phyloP scores from a whole-genome alignment of 192 early-diverging fungal species.

The Coemansia umbellata region DNA sequence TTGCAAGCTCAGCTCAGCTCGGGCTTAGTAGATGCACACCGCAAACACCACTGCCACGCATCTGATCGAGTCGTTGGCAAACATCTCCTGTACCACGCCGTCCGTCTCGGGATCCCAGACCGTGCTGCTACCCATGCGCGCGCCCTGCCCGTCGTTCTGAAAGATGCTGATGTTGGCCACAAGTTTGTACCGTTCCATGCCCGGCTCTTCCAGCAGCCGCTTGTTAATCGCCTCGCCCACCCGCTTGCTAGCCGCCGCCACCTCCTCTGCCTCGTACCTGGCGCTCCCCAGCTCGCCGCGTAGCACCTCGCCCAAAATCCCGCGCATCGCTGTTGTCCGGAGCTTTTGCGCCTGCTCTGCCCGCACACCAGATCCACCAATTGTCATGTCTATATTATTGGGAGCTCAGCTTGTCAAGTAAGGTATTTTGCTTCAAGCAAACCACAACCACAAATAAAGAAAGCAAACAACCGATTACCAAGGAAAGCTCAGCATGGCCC shows the following conservation, averaged over 20 bases:
- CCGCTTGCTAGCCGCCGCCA: conserved; percentile 9
- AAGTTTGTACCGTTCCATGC: conserved; percentile 39
- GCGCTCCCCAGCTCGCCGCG: conserved; percentile 11
- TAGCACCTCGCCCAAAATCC: conserved; percentile 21
- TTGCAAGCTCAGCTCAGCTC: too few species aligned
- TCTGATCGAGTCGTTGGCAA: conserved; percentile 7
- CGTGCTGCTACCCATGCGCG: conserved; percentile 26
- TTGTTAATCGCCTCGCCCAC: conserved; percentile 22
- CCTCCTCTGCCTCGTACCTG: conserved; percentile 18
- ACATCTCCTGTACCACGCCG: conserved; percentile 21
- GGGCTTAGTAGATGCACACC: conserved; percentile 10
- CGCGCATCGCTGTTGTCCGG: conserved; percentile 8
- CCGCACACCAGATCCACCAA: not conserved
- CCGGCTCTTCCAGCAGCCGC: conserved; percentile 19
- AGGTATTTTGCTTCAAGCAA: too few species aligned
- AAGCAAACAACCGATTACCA: too few species aligned
- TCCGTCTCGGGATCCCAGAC: conserved; percentile 29
- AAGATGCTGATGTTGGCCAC: conserved; percentile 32
- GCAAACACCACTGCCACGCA: conserved; percentile 37
- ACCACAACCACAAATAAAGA: too few species aligned
- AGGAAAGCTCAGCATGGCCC: too few species aligned
- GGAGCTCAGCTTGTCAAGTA: too few species aligned
- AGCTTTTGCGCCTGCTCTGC: conserved; percentile 26
- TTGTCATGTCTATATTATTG: not conserved
- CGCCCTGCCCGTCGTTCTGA: conserved; percentile 32